Percentiles rank a stretch among this genome's conserved stretches.
These are phyloP conservation scores for Pseudogymnoascus sp. DNA, from an alignment of 2,329 filamentous ascomycete species.

Conservation along the genomic window DNA sequence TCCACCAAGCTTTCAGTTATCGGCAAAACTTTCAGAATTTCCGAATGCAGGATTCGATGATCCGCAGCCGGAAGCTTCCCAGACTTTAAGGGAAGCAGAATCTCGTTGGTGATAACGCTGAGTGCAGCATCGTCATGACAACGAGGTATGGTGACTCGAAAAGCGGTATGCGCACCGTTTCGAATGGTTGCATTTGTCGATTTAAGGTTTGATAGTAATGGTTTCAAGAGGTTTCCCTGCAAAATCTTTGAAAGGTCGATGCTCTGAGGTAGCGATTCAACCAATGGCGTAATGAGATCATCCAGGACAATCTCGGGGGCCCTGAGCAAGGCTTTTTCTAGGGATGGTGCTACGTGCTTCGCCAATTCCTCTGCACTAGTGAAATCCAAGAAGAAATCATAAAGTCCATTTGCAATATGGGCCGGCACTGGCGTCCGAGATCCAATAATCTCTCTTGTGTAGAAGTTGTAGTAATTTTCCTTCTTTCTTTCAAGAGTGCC, in stretches of 20 bases:
- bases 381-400: conserved; percentile 76
- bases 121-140: conserved; percentile 50
- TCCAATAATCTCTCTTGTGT: conserved; percentile 73
- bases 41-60: conserved; percentile 72
- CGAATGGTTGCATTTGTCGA: conserved; percentile 77
- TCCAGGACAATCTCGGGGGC: conserved; percentile 83
- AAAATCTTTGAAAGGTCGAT: conserved; percentile 74
- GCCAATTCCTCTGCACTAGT: conserved; percentile 64
- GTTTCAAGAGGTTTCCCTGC: conserved; percentile 67
- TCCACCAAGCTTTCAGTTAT: conserved; percentile 52
- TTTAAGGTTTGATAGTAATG: conserved; percentile 80
- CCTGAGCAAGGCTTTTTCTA: conserved; percentile 83
- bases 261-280: conserved; percentile 56
- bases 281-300: conserved; percentile 65
- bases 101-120: conserved; percentile 64
- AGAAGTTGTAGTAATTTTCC: conserved; percentile 70
- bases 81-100: conserved; percentile 68
- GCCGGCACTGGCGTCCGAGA: conserved; percentile 62
- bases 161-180: conserved; percentile 64
- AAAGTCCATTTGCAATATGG: conserved; percentile 64
- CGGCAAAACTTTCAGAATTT: conserved; percentile 63
- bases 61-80: conserved; percentile 80
- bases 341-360: conserved; percentile 64
- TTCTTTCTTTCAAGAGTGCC: conserved; percentile 57
- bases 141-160: conserved; percentile 57